Evolutionary conservation across 345 rosid genomes (phyloP).

Genomic region (Populus tremula): DNA sequence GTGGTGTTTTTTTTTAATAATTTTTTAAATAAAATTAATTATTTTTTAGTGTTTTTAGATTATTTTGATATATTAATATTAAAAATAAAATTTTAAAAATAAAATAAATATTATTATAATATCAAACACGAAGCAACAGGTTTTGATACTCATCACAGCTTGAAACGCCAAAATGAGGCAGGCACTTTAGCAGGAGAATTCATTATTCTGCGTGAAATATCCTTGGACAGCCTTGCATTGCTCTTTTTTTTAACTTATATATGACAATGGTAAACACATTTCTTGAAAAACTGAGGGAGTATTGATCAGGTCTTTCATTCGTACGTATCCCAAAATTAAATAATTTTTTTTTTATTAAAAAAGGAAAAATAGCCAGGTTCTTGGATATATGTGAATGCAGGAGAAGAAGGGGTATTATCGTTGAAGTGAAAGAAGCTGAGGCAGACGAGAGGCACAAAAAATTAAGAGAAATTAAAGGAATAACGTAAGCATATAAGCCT

Average conservation of each 20-base stretch:
- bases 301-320: neutral
- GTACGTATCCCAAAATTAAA: neutral
- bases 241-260: no score
- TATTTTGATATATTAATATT: no score
- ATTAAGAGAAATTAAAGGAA: neutral
- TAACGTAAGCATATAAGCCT: no score
- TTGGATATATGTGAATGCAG: neutral
- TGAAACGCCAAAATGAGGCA: neutral
- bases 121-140: neutral
- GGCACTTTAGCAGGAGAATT: no score
- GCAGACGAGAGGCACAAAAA: neutral
- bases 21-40: no score
- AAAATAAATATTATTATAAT: neutral
- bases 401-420: no score
- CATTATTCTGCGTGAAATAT: neutral
- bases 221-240: neutral
- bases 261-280: neutral
- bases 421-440: no score
- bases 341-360: neutral
- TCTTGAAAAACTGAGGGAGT: neutral
- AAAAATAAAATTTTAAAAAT: no score
- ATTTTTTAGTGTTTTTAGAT: no score
- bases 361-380: neutral
- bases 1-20: no score
- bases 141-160: neutral